Base-by-base conservation (phyloP, 768 basidiomycete species). In the Pleurotus giganteus region DNA sequence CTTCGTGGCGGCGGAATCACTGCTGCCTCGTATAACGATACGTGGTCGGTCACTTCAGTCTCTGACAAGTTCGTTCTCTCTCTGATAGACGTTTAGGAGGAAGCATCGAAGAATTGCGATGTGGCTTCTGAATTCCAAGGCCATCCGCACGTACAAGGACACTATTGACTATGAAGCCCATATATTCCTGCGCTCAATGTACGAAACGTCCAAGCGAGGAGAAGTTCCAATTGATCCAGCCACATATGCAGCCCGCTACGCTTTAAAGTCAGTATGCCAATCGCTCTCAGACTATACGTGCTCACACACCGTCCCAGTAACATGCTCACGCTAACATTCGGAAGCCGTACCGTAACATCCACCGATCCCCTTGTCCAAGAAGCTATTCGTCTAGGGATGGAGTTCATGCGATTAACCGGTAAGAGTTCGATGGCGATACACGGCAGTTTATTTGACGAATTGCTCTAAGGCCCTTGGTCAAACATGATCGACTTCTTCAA, bases 241-340 rank as follows among this genome's bases (percentile, higher is more conserved):
- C 23, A 51, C 62, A 24, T 54, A 55, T 41, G 51, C 60, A 6
- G 64, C 62, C 15, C 54, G 64, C 5, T 64, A 52, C 46, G 61
- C 61, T 3, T 34, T 64, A 4, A 65, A 65, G 62, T 66, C 46
- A 42, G 58, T 58, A 23, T n/a, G n/a, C n/a, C n/a, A n/a, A 21
- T 21, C 17, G 26, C 19, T 27, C 37, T n/a, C 9, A 21, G 24
- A 36, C 27, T 24, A 34, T 39, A 19, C 47, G 34, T 17, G 47
- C n/a, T n/a, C n/a, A n/a, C n/a, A 26, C 17, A 13, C 31, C 52
- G 23, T 31, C 13, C 11, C 47, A 64, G 61, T 45, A 68, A 66
- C 57, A 68, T 68, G 66, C 60, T 68, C 4, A 37, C 44, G 11
- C 45, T 67, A n/a, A 54, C 62, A 11, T 67, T 67, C 42, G 66